A percentile compares a stretch with the other conserved stretches of the same genome.
Conservation (phyloP, 2,329 filamentous ascomycete genomes). For the Cercospora sp. region DNA sequence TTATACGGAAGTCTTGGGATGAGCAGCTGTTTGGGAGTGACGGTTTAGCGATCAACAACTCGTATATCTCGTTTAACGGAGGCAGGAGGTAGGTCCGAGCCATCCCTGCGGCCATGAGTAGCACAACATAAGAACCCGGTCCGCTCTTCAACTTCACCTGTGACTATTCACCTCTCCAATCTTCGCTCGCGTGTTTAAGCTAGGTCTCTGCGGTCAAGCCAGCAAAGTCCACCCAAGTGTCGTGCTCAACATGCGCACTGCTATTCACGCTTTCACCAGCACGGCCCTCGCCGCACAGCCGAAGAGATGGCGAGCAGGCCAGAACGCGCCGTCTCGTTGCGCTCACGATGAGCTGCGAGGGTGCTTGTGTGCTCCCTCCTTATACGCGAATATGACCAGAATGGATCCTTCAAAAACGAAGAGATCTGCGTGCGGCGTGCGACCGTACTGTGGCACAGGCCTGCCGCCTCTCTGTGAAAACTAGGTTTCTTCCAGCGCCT, state of each 20-base stretch:
- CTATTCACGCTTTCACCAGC: not conserved
- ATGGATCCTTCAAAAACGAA: not conserved
- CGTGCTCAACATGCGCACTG: not conserved
- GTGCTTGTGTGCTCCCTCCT: not conserved
- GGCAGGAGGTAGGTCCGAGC: not conserved
- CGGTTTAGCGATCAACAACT: not conserved
- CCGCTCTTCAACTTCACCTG: not conserved
- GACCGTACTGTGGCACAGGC: not conserved
- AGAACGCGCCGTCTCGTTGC: not conserved
- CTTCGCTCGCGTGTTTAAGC: not conserved
- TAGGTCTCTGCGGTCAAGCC: not conserved
- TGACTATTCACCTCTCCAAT: not conserved
- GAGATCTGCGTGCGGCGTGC: not conserved
- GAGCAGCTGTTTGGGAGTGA: not conserved
- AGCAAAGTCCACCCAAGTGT: not conserved
- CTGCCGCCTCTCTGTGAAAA: not conserved
- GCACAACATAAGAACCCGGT: constrained; percentile 1
- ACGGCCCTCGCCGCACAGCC: not conserved
- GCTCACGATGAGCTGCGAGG: not conserved
- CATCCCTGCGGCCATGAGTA: not conserved
- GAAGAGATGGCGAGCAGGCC: not conserved
- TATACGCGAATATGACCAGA: not conserved
- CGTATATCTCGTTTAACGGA: not conserved
- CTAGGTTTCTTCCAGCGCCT: constrained; percentile 1
- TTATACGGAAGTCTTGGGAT: not conserved